Base-by-base conservation (phyloP, 2,329 filamentous ascomycete species). In the Gaeumannomyces tritici region DNA sequence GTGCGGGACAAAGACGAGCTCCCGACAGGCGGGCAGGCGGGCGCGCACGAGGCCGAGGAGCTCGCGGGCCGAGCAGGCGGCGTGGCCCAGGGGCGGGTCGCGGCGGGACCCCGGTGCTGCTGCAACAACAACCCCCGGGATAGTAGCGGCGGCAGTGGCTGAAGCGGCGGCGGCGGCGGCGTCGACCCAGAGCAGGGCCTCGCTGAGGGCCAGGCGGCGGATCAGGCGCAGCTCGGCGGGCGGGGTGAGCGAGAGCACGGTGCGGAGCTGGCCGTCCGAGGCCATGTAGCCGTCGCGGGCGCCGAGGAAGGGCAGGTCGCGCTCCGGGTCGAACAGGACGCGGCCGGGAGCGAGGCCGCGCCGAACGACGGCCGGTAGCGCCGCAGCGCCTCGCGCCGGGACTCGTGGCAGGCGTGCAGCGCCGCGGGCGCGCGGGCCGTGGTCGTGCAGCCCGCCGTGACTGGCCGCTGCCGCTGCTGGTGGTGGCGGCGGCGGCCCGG, bases 231-330 rank as follows among this genome's bases (percentile, higher is more conserved):
- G 72, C 64, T 82, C 77, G 12, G 67, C 67, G 7, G 72, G 74
- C 56, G 73, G 71, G 65, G 74, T 77, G 67, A 80, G 72, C 61
- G 73, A 69, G 70, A 81, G 73, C 66, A 75, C 75, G 18, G 77
- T 78, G 60, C 74, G 73, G 62, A 82, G 77, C 65, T 80, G 75
- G 7, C 78, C 73, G 62, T 76, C 74, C 60, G 78, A 73, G 26
- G 76, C 77, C 73, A 78, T 78, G 70, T 74, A 77, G 61, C 78
- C 78, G 29, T 75, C 68, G 35, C 76, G 72, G 13, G 75, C 73
- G 47, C 78, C 79, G 65, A 82, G 80, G 67, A 78, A 81, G 61
- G 82, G 71, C n/a, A 79, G 73, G 63, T 82, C 79, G 60, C 67
- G 67, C 18, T 66, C 61, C 0, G 73, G 71, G 64, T 77, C 75